Conservation (phyloP, 768 basidiomycete species). For the Saitozyma sp. region DNA sequence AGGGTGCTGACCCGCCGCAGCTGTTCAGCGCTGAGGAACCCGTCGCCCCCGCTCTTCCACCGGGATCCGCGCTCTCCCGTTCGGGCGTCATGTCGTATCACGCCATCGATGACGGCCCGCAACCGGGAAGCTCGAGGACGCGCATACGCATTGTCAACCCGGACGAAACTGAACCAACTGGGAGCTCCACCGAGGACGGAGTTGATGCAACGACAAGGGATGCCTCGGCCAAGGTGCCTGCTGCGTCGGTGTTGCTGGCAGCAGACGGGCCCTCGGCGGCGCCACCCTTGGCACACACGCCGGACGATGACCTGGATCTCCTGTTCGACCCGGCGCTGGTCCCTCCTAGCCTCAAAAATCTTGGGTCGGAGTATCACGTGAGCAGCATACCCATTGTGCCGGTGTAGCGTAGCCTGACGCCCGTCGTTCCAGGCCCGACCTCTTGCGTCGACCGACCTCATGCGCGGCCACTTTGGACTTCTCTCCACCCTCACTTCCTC, state of each 20-base stretch:
- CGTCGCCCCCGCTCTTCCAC: constrained; percentile 28
- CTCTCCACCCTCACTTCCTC: constrained; percentile 70
- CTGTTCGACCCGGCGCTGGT: constrained; percentile 74
- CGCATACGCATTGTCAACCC: constrained; percentile 24
- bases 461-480: constrained; percentile 75
- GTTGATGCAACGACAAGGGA: too few species aligned
- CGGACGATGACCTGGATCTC: constrained; percentile 70
- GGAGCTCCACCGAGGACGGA: too few species aligned
- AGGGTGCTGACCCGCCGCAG: constrained; percentile 9
- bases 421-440: constrained; percentile 61
- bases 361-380: constrained; percentile 71
- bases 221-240: too few species aligned
- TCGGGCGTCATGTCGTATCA: constrained; percentile 34
- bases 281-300: constrained; percentile 50
- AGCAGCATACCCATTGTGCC: constrained; percentile 53
- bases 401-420: not conserved
- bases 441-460: constrained; percentile 81
- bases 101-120: constrained; percentile 30
- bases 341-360: constrained; percentile 62
- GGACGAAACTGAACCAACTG: too few species aligned
- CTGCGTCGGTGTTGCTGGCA: too few species aligned
- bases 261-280: too few species aligned
- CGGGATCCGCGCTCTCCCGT: constrained; percentile 33
- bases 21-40: constrained; percentile 39
- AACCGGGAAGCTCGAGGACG: constrained; percentile 38